Base-by-base conservation (phyloP, 169 alveolate genomes). In the Cryptosporidium baileyi region DNA sequence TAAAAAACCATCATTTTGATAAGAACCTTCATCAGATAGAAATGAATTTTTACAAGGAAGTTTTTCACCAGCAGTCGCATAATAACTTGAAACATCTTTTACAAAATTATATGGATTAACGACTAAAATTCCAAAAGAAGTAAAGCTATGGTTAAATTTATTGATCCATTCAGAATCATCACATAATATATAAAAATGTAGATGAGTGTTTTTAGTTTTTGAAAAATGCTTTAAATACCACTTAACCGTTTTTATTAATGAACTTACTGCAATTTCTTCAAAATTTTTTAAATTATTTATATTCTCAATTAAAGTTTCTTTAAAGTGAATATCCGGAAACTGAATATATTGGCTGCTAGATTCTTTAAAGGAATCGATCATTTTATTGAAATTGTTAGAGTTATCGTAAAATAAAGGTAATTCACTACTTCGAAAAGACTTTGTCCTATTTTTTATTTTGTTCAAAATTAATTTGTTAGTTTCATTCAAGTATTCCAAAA, bases 21-120 rank as follows among this genome's bases (percentile, higher is more conserved):
- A 90, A 67, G 88, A 52, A 85, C 85, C 82, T 67, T 93, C 26
- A 81, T 82, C 22, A 74, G 80, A 19, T 41, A 40, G 32, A 61
- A 63, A 40, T 4, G 65, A 41, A 9, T 74, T 60, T 45, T 60
- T 65, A 32, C 62, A 51, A 13, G 94, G 93, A 51, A 90, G 49
- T 54, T 62, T 90, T 47, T 90, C 93, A 38, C 89, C 51, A 36
- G 89, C 38, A 60, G 88, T 91, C 26, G 81, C 82, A 60, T 80
- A 60, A 17, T 63, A 52, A 11, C n/a, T 49, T 17, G 80, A 79
- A 32, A 81, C 63, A 45, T 41, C 38, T 19, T 82, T 52, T 11
- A 79, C 63, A 41, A 59, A 92, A 45, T 85, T 92, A 49, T 82
- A 74, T 24, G 90, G 85, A n/a, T 17, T 62, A 6, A 82, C 17